A percentile compares a stretch with the other conserved stretches of the same genome.
Conservation (phyloP, 108 stramenopile species). For the Fistulifera solaris region DNA sequence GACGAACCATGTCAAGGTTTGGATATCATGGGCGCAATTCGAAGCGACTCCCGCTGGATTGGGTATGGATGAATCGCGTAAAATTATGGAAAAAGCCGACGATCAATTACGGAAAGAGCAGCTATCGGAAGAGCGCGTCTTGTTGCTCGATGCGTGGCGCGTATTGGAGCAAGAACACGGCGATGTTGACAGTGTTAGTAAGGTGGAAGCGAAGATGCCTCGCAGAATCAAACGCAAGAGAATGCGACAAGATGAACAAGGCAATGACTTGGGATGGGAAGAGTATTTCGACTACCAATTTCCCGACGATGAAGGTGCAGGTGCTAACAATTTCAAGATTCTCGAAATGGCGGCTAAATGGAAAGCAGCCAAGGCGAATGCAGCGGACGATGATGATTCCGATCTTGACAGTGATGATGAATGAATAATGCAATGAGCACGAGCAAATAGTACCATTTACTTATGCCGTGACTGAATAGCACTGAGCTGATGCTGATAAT, state of each 20-base stretch:
- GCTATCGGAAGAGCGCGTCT: slow-evolving; percentile 87
- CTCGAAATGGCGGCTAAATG: slow-evolving; percentile 96
- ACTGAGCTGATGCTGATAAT: no score
- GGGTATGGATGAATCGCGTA: slow-evolving; percentile 62
- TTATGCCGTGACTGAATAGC: no score
- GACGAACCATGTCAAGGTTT: slow-evolving; percentile 92
- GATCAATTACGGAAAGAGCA: slow-evolving; percentile 76
- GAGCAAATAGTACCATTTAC: no score
- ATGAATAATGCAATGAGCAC: no score
- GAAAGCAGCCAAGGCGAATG: slow-evolving; percentile 65
- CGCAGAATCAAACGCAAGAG: slow-evolving; percentile 90
- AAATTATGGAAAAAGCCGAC: slow-evolving; percentile 79
- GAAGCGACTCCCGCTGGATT: slow-evolving; percentile 55
- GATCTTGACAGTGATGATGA: slow-evolving; percentile 12
- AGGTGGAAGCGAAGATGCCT: slow-evolving; percentile 84
- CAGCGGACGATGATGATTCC: slow-evolving; percentile 15
- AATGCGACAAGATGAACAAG: slow-evolving; percentile 76
- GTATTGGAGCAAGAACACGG: slow-evolving; percentile 82
- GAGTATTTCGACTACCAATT: slow-evolving; percentile 98
- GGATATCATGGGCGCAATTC: slow-evolving; percentile 76
- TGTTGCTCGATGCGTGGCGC: slow-evolving; percentile 94
- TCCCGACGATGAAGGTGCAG: slow-evolving; percentile 87
- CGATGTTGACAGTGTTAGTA: slow-evolving; percentile 38
- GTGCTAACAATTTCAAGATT: slow-evolving; percentile 82
- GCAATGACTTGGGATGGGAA: slow-evolving; percentile 90